Evolutionary conservation across 352 stramenopile species (phyloP), one percentile per base, ranked within the genome.

Genomic region (Pythium grandisporangium): DNA sequence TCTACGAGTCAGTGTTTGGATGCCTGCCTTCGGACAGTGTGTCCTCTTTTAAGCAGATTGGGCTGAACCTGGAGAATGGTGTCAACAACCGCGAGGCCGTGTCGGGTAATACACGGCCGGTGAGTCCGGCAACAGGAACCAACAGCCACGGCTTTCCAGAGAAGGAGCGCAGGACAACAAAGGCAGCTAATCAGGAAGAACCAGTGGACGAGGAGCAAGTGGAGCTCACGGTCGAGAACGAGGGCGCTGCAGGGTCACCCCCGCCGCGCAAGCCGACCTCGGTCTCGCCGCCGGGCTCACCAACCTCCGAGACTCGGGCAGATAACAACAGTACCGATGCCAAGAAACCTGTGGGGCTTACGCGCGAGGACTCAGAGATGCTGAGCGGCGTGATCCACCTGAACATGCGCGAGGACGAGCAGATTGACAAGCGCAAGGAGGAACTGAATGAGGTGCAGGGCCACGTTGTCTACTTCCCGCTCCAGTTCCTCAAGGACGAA

Each of bases 381-480:
- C 75, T 86, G 30, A 81, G 61, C 30, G 66, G 58, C 11, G 66
- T 60, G 27, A 76, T 92, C 57, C 73, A 63, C 12, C 49, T 78
- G n/a, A 81, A 88, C 49, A 67, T 88, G 51, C 74, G 78, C 34
- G 66, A 86, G 44, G 70, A 65, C 30, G 48, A 53, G 23, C 69
- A 83, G 49, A 88, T 80, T 50, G 50, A 64, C 13, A 52, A 74
- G 29, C 53, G 67, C 43, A 78, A 88, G 51, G 54, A 78, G 45
- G 72, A 88, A 37, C 58, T 93, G 37, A 51, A 63, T 43, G 66
- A 77, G 29, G 58, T 93, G 16, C 68, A 71, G 40, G 77, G 80
- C 41, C 75, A 93, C 49, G 79, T 90, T 40, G 77, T 90, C 41
- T 90, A 93, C 59, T 93, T 93, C 50, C 80, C 80, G 14, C 68